These are phyloP conservation scores for Tetrapisispora taiwanensis DNA, from an alignment of 805 yeast species.

Conservation along the genomic window DNA sequence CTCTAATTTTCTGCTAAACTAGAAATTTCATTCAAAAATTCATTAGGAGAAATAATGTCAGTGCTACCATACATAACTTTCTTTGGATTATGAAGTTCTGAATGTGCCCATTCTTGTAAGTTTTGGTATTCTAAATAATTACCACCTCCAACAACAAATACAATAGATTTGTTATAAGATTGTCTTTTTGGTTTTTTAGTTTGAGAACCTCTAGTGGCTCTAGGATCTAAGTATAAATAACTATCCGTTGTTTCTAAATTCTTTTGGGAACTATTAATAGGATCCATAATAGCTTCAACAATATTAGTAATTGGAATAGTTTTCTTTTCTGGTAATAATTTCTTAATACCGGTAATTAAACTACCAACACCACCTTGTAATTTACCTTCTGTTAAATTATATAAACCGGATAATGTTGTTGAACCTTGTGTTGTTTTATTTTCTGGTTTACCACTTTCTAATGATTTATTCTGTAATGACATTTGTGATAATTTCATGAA, in stretches of 20 bases:
- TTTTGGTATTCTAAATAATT: slow-evolving; percentile 90
- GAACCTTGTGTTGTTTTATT: slow-evolving; percentile 15
- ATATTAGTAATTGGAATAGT: slow-evolving; percentile 82
- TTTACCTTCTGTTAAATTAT: slow-evolving; percentile 73
- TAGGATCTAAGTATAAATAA: slow-evolving; percentile 84
- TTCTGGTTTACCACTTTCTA: slow-evolving; percentile 26
- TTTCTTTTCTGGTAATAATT: slow-evolving; percentile 77
- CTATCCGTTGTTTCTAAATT: slow-evolving; percentile 75
- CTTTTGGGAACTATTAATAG: slow-evolving; percentile 49
- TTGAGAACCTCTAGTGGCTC: slow-evolving; percentile 74
- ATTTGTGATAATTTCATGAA: slow-evolving; percentile 45
- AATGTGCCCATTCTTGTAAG: slow-evolving; percentile 74
- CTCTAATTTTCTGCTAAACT: slow-evolving; percentile 33
- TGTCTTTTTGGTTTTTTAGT: slow-evolving; percentile 82
- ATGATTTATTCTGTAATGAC: slow-evolving; percentile 28
- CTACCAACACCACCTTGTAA: slow-evolving; percentile 85
- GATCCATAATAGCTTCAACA: slow-evolving; percentile 87
- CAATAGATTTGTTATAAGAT: slow-evolving; percentile 68
- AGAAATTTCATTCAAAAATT: slow-evolving; percentile 58
- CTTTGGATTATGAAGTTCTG: slow-evolving; percentile 35
- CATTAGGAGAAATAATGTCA: slow-evolving; percentile 56
- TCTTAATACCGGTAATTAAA: slow-evolving; percentile 77
- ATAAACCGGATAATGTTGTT: slow-evolving; percentile 55
- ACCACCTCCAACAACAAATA: slow-evolving; percentile 95
- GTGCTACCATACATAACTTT: slow-evolving; percentile 82